Base-by-base conservation (phyloP, 2,329 filamentous ascomycete species). In the Paracorniculantispora psalliotae region DNA sequence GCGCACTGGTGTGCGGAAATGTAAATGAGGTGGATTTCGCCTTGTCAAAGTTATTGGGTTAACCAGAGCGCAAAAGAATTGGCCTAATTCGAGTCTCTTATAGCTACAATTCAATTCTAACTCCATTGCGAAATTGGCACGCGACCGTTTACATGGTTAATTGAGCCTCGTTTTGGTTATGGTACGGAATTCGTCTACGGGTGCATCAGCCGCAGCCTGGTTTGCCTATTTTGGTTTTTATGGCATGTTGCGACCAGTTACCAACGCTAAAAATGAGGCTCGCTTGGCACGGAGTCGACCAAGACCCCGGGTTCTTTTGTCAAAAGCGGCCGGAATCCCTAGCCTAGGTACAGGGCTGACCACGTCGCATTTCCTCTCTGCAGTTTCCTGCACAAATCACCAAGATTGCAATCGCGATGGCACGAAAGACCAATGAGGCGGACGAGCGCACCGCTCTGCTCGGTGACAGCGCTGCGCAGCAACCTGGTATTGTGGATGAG, bases 1-100 rank as follows among this genome's bases (percentile, higher is more conserved):
- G 72, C 0, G 81, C 79, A 0, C 51, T 84, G 55, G 67, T 82
- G 0, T 83, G 79, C 60, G 81, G 81, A 1, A 81, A 75, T 2
- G 65, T 63, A 1, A 73, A 74, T n/a, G 81, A 82, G 56, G 80
- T 83, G 0, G 75, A 76, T 4, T 65, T 64, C 39, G 75, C 69
- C 3, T 67, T 63, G 55, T 56, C 63, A 51, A 58, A 60, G 15
- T 59, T 71, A 46, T 26, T 57, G 44, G 37, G n/a, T n/a, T 49
- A 33, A 49, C 17, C 1, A 15, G 33, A 12, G 4, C 4, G 12
- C 10, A 37, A 37, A 37, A 37, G 4, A 15, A 37, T n/a, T n/a
- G n/a, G 7, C 12, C 12, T 37, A 4, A 15, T 37, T 37, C 33
- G 10, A 37, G 12, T 5, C 12, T 15, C 17, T 12, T 15, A 37